A percentile compares a stretch with the other conserved stretches of the same genome.
phyloP scores from a whole-genome alignment of 805 yeast genomes.

The Wickerhamiella alocasiicola region DNA sequence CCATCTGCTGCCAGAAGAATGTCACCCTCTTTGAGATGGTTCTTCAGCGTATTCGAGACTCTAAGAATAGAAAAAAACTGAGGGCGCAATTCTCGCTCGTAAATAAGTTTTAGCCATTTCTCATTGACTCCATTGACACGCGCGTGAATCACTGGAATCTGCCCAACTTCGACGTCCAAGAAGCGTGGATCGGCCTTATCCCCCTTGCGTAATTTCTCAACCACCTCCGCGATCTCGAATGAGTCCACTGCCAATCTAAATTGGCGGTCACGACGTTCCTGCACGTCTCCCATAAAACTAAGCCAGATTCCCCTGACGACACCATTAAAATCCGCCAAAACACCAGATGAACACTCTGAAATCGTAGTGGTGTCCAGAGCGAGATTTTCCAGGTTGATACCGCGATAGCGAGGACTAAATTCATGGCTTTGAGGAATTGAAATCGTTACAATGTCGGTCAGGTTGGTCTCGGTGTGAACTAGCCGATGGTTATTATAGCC shows the following conservation, averaged over 20 bases:
- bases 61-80: constrained; percentile 64
- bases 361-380: constrained; percentile 61
- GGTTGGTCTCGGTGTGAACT: constrained; percentile 60
- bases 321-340: constrained; percentile 66
- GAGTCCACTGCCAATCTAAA: constrained; percentile 70
- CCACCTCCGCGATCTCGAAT: constrained; percentile 46
- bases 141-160: constrained; percentile 59
- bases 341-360: constrained; percentile 67
- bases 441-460: constrained; percentile 63
- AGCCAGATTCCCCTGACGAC: constrained; percentile 76
- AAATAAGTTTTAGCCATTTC: constrained; percentile 62
- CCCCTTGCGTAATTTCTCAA: constrained; percentile 38
- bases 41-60: constrained; percentile 37
- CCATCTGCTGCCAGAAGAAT: constrained; percentile 61
- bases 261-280: constrained; percentile 44
- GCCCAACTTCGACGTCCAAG: constrained; percentile 66
- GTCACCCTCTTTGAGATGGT: constrained; percentile 46
- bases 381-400: constrained; percentile 67
- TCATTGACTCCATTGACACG: constrained; percentile 81
- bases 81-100: constrained; percentile 48
- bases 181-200: constrained; percentile 39
- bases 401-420: constrained; percentile 68
- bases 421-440: constrained; percentile 54
- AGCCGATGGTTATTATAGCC: constrained; percentile 67
- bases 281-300: constrained; percentile 64